A percentile compares a stretch with the other conserved stretches of the same genome.
Conservation (phyloP, 768 basidiomycete genomes). For the Leccinum incarnatum region DNA sequence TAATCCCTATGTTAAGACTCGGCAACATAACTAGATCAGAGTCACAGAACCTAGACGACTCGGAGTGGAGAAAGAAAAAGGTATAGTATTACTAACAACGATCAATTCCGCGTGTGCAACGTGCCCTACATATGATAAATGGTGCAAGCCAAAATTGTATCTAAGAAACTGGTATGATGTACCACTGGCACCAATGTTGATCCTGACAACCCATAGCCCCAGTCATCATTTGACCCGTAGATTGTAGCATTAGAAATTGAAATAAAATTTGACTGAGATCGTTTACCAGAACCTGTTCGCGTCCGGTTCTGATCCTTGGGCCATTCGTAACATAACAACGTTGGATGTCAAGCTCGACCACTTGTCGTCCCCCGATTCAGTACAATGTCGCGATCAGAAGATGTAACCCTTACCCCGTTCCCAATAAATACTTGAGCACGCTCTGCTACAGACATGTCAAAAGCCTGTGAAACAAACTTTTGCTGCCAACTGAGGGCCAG, state of each 20-base stretch:
- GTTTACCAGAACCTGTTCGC: conserved; percentile 38
- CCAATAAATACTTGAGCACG: conserved; percentile 50
- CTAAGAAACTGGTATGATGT: not conserved
- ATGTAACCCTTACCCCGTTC: conserved; percentile 44
- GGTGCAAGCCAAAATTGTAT: not conserved
- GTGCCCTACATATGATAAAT: not conserved
- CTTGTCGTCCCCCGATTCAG: conserved; percentile 21
- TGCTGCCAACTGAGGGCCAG: conserved; percentile 43
- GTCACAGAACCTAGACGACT: not conserved
- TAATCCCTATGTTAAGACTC: too few relatives aligned
- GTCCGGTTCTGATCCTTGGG: conserved; percentile 23
- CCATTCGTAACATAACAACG: conserved; percentile 38
- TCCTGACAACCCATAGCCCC: not conserved
- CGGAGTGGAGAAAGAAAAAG: not conserved
- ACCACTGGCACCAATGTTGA: not conserved
- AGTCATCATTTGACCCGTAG: not conserved
- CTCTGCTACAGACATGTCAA: conserved; percentile 52
- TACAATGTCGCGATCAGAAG: not conserved
- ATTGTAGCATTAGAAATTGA: not conserved
- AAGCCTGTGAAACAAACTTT: conserved; percentile 40
- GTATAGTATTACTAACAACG: not conserved
- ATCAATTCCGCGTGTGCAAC: not conserved
- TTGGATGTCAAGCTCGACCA: conserved; percentile 45
- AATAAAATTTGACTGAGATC: not conserved
- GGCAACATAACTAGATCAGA: not conserved